Evolutionary conservation across 2,329 filamentous ascomycete species (phyloP), one percentile per base, ranked within the genome.

Genomic region (Diaporthe batatas): DNA sequence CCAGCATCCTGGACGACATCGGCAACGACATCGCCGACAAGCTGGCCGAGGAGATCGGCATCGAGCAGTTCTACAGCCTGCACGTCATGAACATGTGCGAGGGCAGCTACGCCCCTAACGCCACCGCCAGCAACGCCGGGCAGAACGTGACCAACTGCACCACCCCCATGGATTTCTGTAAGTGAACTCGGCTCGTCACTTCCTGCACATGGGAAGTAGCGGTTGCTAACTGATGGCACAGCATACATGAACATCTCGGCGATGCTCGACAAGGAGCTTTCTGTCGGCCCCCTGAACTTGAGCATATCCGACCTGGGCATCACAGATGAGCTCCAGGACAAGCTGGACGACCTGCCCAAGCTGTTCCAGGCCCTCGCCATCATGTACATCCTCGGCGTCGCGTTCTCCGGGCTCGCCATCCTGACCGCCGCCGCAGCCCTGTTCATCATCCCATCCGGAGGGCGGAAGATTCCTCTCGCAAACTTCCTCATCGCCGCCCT

Each of bases 321-420:
- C 77, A 84, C 84, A 18, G 75, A 83, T 8, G 80, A 80, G 42
- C 82, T 90, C 72, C 82, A 85, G 73, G 79, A 84, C 54, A 83
- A 83, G n/a, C 77, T 90, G 75, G 81, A 87, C 79, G 79, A 82
- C n/a, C 80, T 89, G 77, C 88, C 89, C 77, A 78, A 79, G 21
- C 80, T 84, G n/a, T 82, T 89, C 6, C 78, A 86, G n/a, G 83
- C 81, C 34, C 79, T 87, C 62, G 86, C 87, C 77, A 79, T 87
- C 65, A 78, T 90, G 71, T 89, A 86, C 78, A 82, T 86, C 53
- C 74, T 89, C 1, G 83, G 81, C 70, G 79, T 83, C 59, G 82
- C 78, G 23, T 81, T 85, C 75, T 80, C 84, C 2, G 86, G 84
- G 14, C 78, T 87, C 2, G 81, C 83, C 42, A 83, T 88, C 77